These are phyloP conservation scores for Orychophragmus violaceus DNA, from an alignment of 345 rosid genomes.

Conservation along the genomic window DNA sequence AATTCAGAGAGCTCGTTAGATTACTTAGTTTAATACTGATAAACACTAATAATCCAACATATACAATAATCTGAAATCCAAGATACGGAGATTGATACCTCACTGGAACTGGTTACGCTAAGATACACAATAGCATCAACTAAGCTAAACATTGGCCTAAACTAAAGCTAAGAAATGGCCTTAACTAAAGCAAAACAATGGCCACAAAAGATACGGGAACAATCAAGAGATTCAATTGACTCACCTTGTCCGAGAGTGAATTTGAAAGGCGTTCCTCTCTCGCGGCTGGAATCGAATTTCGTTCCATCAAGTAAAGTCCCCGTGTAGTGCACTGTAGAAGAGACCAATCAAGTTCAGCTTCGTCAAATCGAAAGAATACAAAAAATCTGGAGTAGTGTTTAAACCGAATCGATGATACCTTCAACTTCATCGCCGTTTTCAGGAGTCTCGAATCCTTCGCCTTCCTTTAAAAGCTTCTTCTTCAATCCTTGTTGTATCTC, in stretches of 20 bases:
- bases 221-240: background rate
- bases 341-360: slow-evolving; percentile 1
- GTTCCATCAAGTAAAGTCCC: slow-evolving; percentile 94
- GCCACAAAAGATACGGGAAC: background rate
- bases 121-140: no score
- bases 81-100: background rate
- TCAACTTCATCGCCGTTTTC: slow-evolving; percentile 76
- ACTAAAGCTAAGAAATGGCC: background rate
- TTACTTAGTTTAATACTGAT: background rate
- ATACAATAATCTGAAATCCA: background rate
- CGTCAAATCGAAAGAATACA: background rate
- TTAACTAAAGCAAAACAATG: no score
- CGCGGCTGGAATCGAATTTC: slow-evolving; percentile 87
- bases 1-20: background rate
- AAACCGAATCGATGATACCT: slow-evolving; percentile 34
- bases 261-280: slow-evolving; percentile 76
- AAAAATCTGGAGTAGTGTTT: background rate
- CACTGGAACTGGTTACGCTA: no score
- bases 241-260: slow-evolving; percentile 95
- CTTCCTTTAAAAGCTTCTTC: slow-evolving; percentile 81
- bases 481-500: slow-evolving; percentile 82
- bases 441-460: slow-evolving; percentile 66
- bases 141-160: no score
- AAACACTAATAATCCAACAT: background rate
- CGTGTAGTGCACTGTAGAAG: slow-evolving; percentile 50